These are phyloP conservation scores for Linum usitatissimum DNA, from an alignment of 345 rosid genomes.

Conservation along the genomic window DNA sequence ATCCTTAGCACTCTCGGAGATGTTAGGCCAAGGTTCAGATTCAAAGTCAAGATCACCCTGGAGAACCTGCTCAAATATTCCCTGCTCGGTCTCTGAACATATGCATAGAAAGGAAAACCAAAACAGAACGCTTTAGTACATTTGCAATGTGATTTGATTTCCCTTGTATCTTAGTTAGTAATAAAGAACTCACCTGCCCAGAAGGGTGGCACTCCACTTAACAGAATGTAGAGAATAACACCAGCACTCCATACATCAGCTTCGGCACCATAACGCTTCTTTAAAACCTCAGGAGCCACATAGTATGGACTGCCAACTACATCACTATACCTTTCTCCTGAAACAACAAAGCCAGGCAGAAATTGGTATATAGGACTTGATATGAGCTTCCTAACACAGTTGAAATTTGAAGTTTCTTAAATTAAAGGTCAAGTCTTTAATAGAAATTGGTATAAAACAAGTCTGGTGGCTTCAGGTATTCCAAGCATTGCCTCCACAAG, in stretches of 20 bases:
- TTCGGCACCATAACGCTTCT: constrained; percentile 3
- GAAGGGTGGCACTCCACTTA: constrained; percentile 4
- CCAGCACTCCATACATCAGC: constrained; percentile 5
- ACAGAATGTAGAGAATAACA: neutral
- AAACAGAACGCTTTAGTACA: neutral
- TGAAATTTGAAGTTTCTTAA: too few species aligned
- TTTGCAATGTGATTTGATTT: neutral
- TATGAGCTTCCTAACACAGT: too few species aligned
- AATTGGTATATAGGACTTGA: neutral
- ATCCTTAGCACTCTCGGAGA: constrained; percentile 3
- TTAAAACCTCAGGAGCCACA: constrained; percentile 1
- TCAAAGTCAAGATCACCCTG: constrained; percentile 2
- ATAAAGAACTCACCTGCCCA: constrained; percentile 1
- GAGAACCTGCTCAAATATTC: constrained; percentile 1
- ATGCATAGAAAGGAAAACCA: neutral
- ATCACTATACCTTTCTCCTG: neutral
- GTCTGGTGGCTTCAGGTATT: too few species aligned
- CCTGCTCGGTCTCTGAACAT: constrained; percentile 1
- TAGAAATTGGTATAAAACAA: too few species aligned
- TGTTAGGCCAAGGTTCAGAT: neutral
- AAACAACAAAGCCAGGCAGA: neutral
- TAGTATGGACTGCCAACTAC: constrained; percentile 3
- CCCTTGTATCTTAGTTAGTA: neutral
- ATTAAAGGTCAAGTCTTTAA: too few species aligned
- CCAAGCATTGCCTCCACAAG: too few species aligned